Evolutionary conservation across 1,284 basidiomycete species (phyloP).

Genomic region (Cutaneotrichosporon sp.): DNA sequence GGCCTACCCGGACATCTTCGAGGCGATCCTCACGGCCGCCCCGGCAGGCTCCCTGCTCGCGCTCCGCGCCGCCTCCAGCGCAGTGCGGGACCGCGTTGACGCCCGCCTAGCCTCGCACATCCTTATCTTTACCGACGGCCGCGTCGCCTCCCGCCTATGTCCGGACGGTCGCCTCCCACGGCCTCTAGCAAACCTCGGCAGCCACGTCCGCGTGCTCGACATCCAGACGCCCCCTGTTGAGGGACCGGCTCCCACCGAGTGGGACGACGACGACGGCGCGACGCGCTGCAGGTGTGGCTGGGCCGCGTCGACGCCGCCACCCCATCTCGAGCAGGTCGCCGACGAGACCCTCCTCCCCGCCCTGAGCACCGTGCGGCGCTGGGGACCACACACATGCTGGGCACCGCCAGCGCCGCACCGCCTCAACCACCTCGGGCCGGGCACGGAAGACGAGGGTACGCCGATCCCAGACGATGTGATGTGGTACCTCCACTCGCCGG

Average conservation of each 20-base stretch:
- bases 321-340: neutral
- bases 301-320: neutral
- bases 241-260: too few species aligned
- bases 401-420: neutral
- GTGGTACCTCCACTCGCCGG: neutral
- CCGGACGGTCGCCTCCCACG: neutral
- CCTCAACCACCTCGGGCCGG: neutral
- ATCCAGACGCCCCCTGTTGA: neutral
- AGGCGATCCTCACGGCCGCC: neutral
- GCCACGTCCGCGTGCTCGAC: neutral
- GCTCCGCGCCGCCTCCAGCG: neutral
- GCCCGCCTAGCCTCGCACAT: neutral
- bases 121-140: neutral
- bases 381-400: neutral
- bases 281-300: neutral
- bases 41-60: neutral
- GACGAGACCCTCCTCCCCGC: neutral
- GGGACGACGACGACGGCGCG: neutral
- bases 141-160: neutral
- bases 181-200: neutral
- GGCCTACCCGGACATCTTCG: constrained; percentile 8
- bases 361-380: neutral
- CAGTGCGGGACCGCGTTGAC: constrained; percentile 2
- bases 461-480: neutral
- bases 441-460: neutral